phyloP scores from a whole-genome alignment of 2,329 filamentous ascomycete species.

The Arthrinium phaeospermum region DNA sequence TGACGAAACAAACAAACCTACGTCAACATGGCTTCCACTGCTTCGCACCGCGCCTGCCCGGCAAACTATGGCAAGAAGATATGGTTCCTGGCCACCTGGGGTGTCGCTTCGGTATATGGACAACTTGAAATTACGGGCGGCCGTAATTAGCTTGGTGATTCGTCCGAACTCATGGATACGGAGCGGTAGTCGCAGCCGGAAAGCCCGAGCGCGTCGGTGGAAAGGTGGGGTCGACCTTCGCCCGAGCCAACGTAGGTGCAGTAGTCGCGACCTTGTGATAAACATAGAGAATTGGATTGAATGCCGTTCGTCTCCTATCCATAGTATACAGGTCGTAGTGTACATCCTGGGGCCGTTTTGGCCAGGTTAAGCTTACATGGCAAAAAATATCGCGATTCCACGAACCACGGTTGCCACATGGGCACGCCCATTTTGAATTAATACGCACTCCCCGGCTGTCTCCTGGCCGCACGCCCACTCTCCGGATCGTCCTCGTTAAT shows the following conservation, averaged over 20 bases:
- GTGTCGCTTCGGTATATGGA: fast-evolving
- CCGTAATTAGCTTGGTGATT: background rate
- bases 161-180: background rate
- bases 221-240: background rate
- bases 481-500: background rate
- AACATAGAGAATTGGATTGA: background rate
- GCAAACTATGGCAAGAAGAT: background rate
- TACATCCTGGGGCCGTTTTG: background rate
- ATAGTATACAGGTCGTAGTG: background rate
- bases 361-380: background rate
- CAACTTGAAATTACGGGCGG: background rate
- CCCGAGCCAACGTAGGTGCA: background rate
- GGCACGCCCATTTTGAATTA: background rate
- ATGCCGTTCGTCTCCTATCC: background rate
- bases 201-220: background rate
- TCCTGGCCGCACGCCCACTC: background rate
- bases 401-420: no score
- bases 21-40: background rate
- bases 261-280: background rate
- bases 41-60: background rate
- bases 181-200: background rate
- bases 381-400: background rate
- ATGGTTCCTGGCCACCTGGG: no score
- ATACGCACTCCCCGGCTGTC: background rate
- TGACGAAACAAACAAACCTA: background rate